Evolutionary conservation across 2,329 filamentous ascomycete species (phyloP), one percentile per base, ranked within the genome.

Genomic region (Ophiostoma ips): DNA sequence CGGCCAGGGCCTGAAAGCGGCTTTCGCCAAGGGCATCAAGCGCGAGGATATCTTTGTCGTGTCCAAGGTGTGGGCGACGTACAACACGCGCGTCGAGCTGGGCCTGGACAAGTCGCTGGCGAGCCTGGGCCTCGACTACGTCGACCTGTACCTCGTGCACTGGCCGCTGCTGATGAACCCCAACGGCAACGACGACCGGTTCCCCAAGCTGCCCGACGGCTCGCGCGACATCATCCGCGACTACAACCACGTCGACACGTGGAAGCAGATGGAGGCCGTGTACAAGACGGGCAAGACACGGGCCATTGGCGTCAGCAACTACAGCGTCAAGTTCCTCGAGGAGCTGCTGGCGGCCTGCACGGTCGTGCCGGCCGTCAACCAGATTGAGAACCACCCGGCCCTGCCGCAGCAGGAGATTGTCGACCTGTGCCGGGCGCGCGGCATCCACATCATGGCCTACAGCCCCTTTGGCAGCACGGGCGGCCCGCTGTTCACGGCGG

Each of bases 21-120:
- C 83, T 30, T 79, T 90, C 60, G 71, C 69, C 24, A 68, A 77
- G 5, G 85, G 85, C 21, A 70, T 84, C 58, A 84, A 82, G 73
- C 77, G 87, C 54, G 77, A 84, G 63, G 84, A 94, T 52, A 68
- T 94, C 54, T 94, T 92, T 67, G 77, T 94, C 52, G 84, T 86
- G 50, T 87, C 81, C 60, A 94, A 94, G 73, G 75, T 89, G 35
- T 94, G 87, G 84, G 83, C 80, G 60, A 87, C 84, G 47, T 89
- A 84, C 69, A 81, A 83, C 64, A 77, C 76, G 30, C 73, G 81
- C 7, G 79, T 79, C 6, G 80, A 84, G 65, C 69, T 83, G 59
- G 79, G 75, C 34, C 72, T 92, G 34, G 77, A 87, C 56, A 80
- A 82, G 72, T 84, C 81, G 59, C 70, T 92, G 62, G 76, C 81